Conservation (phyloP, 2,329 filamentous ascomycete genomes). For the Parafenestella ontariensis region DNA sequence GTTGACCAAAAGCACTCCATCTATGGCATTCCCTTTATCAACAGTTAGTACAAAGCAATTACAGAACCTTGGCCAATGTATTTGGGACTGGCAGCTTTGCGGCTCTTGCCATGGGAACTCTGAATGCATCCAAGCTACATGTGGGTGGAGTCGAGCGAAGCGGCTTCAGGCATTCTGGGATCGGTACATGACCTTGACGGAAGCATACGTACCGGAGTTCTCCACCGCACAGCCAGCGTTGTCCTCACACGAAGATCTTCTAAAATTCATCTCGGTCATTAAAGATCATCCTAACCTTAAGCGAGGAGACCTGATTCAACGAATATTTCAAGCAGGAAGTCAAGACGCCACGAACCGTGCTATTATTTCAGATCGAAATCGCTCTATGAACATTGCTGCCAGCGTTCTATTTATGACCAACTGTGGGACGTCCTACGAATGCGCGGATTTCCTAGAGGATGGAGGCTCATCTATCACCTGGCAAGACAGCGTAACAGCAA, state of each 20-base stretch:
- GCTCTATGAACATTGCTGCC: conserved; percentile 9
- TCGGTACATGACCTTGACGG: conserved; percentile 8
- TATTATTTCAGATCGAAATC: neutral
- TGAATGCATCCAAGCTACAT: neutral
- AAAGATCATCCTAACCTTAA: neutral
- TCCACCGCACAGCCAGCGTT: neutral
- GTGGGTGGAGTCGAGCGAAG: conserved; percentile 9
- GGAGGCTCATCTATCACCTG: neutral
- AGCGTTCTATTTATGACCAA: conserved; percentile 7
- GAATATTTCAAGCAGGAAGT: neutral
- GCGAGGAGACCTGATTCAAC: neutral
- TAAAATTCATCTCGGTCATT: conserved; percentile 5
- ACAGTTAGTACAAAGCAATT: neutral
- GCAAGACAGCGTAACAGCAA: neutral
- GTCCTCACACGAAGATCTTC: conserved; percentile 2
- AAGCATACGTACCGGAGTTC: conserved; percentile 5
- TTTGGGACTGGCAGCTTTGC: conserved; percentile 9
- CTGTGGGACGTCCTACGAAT: neutral
- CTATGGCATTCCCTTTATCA: neutral
- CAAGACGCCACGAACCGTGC: neutral
- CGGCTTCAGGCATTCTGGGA: conserved; percentile 4
- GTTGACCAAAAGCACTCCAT: neutral
- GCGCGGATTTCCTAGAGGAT: neutral
- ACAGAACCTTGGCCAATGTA: neutral
- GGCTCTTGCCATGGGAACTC: conserved; percentile 1